These are phyloP conservation scores for Trypanosoma lewisi DNA, from an alignment of 208 protist genomes.

Conservation along the genomic window DNA sequence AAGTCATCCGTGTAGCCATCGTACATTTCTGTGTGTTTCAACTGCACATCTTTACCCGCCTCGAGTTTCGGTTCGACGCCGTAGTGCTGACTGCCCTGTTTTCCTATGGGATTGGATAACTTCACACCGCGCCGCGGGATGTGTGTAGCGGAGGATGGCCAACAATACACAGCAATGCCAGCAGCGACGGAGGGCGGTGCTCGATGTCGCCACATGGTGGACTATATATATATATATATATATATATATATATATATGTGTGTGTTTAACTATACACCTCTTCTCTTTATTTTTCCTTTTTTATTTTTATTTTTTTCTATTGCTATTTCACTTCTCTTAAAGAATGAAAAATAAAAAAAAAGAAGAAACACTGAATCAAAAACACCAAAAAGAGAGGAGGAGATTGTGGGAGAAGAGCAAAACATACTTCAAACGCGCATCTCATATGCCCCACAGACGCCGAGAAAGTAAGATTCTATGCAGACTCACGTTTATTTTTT, in stretches of 20 bases:
- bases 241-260: too few species aligned
- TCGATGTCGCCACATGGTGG: conserved; percentile 1
- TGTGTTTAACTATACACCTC: neutral
- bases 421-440: too few species aligned
- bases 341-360: neutral
- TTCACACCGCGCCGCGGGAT: conserved; percentile 45
- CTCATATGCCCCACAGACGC: neutral
- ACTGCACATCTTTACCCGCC: conserved; percentile 83
- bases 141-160: too few species aligned
- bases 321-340: neutral
- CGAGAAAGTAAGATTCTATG: neutral
- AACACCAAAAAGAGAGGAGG: neutral
- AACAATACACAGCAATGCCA: too few species aligned
- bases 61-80: conserved; percentile 78
- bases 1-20: conserved; percentile 93
- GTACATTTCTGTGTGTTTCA: conserved; percentile 93
- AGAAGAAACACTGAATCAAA: neutral
- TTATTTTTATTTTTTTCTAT: neutral
- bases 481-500: neutral
- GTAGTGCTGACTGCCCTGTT: conserved; percentile 87
- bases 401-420: neutral
- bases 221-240: too few species aligned
- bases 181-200: neutral
- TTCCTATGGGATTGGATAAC: conserved; percentile 80
- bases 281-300: neutral